Conservation (phyloP, 2,329 filamentous ascomycete genomes). For the Rhynchosporium graminicola region DNA sequence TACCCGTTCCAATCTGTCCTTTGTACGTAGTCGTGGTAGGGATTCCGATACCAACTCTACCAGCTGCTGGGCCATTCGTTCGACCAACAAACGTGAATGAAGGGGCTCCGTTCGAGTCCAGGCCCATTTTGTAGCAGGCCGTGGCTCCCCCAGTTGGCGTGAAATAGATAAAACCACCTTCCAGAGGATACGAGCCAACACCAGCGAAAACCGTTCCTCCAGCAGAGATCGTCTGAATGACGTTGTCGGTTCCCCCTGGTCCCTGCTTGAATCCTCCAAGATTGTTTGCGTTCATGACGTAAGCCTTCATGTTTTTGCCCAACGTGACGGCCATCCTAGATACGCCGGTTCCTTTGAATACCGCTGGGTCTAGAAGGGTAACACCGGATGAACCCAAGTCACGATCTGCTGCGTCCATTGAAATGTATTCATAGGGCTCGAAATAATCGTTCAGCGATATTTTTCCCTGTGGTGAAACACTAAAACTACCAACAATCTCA, state of each 20-base stretch:
- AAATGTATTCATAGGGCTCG: constrained; percentile 54
- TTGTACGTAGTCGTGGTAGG: constrained; percentile 44
- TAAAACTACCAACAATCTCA: constrained; percentile 49
- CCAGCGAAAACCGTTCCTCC: constrained; percentile 50
- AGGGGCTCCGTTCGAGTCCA: constrained; percentile 39
- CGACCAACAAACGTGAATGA: constrained; percentile 41
- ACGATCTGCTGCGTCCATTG: constrained; percentile 52
- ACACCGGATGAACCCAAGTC: constrained; percentile 50
- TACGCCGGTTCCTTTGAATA: constrained; percentile 48
- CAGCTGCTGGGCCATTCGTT: constrained; percentile 35
- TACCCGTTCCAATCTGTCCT: constrained; percentile 42
- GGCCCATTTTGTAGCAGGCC: constrained; percentile 41
- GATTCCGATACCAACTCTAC: constrained; percentile 39
- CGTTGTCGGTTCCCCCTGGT: constrained; percentile 42
- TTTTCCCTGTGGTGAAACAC: constrained; percentile 45
- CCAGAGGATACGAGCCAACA: constrained; percentile 50
- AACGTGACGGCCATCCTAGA: constrained; percentile 51
- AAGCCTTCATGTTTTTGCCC: constrained; percentile 54
- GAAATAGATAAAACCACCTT: constrained; percentile 52
- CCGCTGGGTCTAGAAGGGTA: constrained; percentile 46
- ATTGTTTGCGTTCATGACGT: constrained; percentile 44
- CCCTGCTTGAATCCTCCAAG: constrained; percentile 41
- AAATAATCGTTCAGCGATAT: constrained; percentile 54
- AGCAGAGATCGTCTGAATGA: constrained; percentile 49
- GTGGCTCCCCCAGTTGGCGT: constrained; percentile 41